phyloP scores from a whole-genome alignment of 352 stramenopile genomes.

The Pythium volutum region DNA sequence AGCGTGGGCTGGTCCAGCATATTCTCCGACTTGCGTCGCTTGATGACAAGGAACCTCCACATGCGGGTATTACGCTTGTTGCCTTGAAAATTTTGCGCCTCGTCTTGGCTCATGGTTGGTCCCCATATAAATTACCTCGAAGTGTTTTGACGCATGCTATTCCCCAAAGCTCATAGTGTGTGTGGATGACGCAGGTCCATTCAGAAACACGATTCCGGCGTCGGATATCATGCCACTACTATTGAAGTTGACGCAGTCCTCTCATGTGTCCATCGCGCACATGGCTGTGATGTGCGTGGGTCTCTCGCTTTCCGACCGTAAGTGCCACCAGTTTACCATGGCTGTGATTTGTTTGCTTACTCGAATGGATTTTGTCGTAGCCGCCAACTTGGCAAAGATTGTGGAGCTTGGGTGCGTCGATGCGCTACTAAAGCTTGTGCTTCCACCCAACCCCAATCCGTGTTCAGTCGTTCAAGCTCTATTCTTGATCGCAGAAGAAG shows the following conservation, averaged over 20 bases:
- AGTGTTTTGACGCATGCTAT: neutral
- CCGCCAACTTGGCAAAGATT: slow-evolving; percentile 53
- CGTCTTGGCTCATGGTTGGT: slow-evolving; percentile 44
- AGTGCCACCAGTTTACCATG: neutral
- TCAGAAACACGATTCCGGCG: slow-evolving; percentile 34
- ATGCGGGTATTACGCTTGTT: slow-evolving; percentile 29
- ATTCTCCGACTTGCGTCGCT: slow-evolving; percentile 31
- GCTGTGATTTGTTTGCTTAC: neutral
- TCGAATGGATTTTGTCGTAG: slow-evolving; percentile 23
- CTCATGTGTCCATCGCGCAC: slow-evolving; percentile 37
- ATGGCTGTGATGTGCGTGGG: slow-evolving; percentile 55
- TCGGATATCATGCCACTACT: slow-evolving; percentile 41
- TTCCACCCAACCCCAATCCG: slow-evolving; percentile 37
- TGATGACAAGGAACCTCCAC: slow-evolving; percentile 24
- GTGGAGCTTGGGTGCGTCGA: slow-evolving; percentile 52
- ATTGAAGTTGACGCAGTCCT: slow-evolving; percentile 39
- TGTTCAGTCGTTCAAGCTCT: slow-evolving; percentile 54
- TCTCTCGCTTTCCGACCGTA: slow-evolving; percentile 54
- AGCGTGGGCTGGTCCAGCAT: slow-evolving; percentile 38
- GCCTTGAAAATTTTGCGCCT: slow-evolving; percentile 55
- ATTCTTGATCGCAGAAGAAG: slow-evolving; percentile 56
- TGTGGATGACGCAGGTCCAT: neutral
- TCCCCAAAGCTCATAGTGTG: neutral
- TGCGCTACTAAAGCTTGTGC: slow-evolving; percentile 46
- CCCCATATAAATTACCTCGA: too few species aligned